Conservation (phyloP, 2,329 filamentous ascomycete genomes). For the Aspergillus melleus region DNA sequence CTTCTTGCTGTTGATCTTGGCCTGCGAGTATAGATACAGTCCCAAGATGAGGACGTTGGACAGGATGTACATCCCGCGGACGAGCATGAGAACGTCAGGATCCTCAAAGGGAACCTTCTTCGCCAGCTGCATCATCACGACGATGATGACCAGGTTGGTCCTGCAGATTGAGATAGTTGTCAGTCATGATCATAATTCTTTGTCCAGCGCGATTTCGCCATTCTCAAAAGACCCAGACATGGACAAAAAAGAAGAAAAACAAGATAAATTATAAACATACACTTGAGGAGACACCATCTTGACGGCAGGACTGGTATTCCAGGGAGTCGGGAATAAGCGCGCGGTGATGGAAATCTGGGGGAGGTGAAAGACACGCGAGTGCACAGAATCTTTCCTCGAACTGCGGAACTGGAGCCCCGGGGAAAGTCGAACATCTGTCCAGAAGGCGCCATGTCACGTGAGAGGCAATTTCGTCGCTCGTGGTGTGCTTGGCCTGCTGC, state of each 20-base stretch:
- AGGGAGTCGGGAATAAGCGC: conserved; percentile 15
- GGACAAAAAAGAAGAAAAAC: background rate
- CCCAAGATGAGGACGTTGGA: conserved; percentile 80
- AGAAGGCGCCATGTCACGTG: conserved; percentile 23
- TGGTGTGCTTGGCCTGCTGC: background rate
- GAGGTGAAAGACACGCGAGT: conserved; percentile 15
- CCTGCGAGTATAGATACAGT: conserved; percentile 83
- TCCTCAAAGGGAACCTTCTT: conserved; percentile 96
- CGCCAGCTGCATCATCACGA: conserved; percentile 97
- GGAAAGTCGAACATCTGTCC: conserved; percentile 29
- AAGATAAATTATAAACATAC: conserved; percentile 45
- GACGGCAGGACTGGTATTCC: conserved; percentile 23
- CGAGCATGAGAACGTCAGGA: conserved; percentile 65
- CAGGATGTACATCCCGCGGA: conserved; percentile 65
- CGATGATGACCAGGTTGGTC: conserved; percentile 90
- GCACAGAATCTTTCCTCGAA: conserved; percentile 20
- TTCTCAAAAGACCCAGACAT: background rate
- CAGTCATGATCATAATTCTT: conserved; percentile 8
- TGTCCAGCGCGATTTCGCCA: background rate
- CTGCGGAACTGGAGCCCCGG: conserved; percentile 17
- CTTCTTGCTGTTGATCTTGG: conserved; percentile 92
- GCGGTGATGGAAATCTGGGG: conserved; percentile 11
- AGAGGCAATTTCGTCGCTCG: background rate
- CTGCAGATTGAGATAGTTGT: conserved; percentile 48
- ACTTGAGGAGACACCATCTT: conserved; percentile 69